phyloP scores from a whole-genome alignment of 2,329 filamentous ascomycete genomes.

The Colletotrichum abscissum region DNA sequence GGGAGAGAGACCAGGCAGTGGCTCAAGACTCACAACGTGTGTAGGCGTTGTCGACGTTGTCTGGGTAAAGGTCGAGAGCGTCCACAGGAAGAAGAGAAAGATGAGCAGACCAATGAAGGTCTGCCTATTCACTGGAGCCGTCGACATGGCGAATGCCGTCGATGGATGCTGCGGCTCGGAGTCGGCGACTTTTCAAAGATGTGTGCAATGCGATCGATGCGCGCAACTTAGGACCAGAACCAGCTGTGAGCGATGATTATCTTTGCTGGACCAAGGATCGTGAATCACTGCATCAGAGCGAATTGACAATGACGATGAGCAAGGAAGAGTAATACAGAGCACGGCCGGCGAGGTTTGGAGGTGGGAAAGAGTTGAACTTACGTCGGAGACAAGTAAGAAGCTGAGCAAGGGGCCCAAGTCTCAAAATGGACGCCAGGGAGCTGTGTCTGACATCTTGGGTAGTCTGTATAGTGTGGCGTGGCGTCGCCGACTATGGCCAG shows the following conservation, averaged over 20 bases:
- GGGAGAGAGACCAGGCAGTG: too few species aligned
- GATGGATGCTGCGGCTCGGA: background rate
- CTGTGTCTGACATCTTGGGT: background rate
- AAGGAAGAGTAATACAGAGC: background rate
- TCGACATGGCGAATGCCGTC: conserved; percentile 2
- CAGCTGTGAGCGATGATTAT: background rate
- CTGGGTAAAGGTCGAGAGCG: conserved; percentile 15
- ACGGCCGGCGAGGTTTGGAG: background rate
- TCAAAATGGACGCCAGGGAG: background rate
- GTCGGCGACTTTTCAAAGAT: background rate
- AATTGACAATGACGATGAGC: too few species aligned
- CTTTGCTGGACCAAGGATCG: background rate
- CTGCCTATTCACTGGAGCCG: conserved; percentile 22
- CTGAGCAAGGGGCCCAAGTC: conserved; percentile 14
- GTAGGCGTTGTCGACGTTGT: conserved; percentile 7
- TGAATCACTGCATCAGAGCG: background rate
- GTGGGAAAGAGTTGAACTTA: conserved; percentile 1
- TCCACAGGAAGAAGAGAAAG: conserved; percentile 31
- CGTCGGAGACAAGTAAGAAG: conserved; percentile 4
- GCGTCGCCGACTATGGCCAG: background rate
- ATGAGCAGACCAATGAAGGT: conserved; percentile 4
- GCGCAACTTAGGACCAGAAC: background rate
- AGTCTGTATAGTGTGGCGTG: background rate
- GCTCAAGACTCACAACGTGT: background rate
- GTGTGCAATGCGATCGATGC: background rate